Evolutionary conservation across 2,329 filamentous ascomycete genomes (phyloP), one percentile per base, ranked within the genome.

Genomic region (Neofusicoccum cordaticola): DNA sequence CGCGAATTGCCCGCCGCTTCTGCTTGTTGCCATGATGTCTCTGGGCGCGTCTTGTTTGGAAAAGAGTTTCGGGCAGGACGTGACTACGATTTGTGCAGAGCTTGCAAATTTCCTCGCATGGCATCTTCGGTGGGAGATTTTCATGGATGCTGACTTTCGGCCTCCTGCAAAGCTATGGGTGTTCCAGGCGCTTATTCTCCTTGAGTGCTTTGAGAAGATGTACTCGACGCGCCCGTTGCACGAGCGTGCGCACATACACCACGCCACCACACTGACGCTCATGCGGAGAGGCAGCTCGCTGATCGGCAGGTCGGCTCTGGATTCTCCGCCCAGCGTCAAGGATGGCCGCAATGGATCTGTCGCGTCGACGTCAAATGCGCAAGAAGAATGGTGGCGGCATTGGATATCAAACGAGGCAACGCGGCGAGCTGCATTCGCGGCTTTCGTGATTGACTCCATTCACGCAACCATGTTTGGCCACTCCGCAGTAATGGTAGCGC

Each of bases 401-500:
- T 98, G 95, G 95, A 95, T 98, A 71, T 93, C 90, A 12, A 93
- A 93, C 58, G 95, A 99, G 75, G 91, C 94, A 1, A 98, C 93
- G 0, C 85, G 92, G 35, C 87, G 95, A 66, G 92, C 90, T 3
- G 95, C 94, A 0, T 98, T 97, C 79, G 93, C 91, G 0, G 95
- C 95, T 0, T 98, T 98, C 73, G 88, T 97, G 48, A 89, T 98
- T 68, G 95, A 99, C 75, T 96, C 93, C 4, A 96, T 93, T 1
- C 95, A 99, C 76, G 93, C 93, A 1, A 97, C 93, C 34, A 97
- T 99, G 90, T 98, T 98, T 77, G 95, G 94, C 0, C 95, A 98
- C 77, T 95, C 93, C 2, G 94, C 92, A 0, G 93, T 96, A 48
- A 97, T 98, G 94, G 93, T 96, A 7, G 93, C 93, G 2, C 93